phyloP scores from a whole-genome alignment of 192 early-diverging fungal species.

The Coemansia sp. region DNA sequence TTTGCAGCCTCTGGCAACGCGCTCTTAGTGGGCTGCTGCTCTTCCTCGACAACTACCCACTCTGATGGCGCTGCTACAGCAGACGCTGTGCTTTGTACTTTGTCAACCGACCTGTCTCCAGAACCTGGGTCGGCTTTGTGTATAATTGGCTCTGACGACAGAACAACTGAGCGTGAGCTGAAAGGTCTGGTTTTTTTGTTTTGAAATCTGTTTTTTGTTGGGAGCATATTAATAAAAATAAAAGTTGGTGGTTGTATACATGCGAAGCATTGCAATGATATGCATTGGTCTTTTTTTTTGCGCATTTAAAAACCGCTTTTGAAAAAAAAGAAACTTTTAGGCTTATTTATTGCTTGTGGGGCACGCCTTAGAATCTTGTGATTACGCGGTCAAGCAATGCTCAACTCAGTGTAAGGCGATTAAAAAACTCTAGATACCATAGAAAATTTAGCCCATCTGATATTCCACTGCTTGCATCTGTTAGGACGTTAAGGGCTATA shows the following conservation, averaged over 20 bases:
- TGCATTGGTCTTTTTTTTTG: no score
- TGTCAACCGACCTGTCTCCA: background rate
- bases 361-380: no score
- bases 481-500: no score
- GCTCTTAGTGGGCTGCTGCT: background rate
- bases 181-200: background rate
- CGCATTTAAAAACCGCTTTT: no score
- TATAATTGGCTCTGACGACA: conserved; percentile 1
- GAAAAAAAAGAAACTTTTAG: no score
- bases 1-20: background rate
- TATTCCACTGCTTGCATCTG: no score
- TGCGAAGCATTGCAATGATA: no score
- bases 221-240: background rate
- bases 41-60: background rate
- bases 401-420: no score
- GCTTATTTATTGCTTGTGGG: no score
- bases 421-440: no score
- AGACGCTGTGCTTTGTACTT: background rate
- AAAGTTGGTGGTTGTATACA: background rate
- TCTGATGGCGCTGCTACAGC: background rate
- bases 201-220: conserved; percentile 2
- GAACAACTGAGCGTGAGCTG: background rate
- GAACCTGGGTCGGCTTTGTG: background rate
- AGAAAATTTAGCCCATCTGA: no score
- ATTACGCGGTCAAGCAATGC: no score